These are phyloP conservation scores for Suzukiozyma palmioleophila DNA, from an alignment of 1,139 yeast species.

Conservation along the genomic window DNA sequence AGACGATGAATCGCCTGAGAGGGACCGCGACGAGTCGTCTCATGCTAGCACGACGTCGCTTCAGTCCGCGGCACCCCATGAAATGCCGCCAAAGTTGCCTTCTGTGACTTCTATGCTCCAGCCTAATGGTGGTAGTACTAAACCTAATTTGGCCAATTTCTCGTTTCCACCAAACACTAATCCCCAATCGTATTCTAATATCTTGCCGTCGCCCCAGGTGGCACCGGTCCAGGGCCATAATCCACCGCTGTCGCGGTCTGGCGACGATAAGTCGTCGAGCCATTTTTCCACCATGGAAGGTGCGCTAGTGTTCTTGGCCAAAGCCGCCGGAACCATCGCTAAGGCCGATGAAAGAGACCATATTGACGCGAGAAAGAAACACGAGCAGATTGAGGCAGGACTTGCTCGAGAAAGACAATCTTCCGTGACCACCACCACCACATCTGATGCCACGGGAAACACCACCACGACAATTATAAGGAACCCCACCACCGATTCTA, in stretches of 20 bases:
- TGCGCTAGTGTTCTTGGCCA: slow-evolving; percentile 67
- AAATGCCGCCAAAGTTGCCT: slow-evolving; percentile 3
- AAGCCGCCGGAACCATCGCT: slow-evolving; percentile 72
- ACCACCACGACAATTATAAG: neutral
- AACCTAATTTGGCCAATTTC: neutral
- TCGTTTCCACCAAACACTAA: neutral
- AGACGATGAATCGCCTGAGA: neutral
- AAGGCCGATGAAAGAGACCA: slow-evolving; percentile 63
- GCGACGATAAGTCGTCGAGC: slow-evolving; percentile 6
- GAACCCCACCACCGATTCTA: neutral
- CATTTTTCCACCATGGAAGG: slow-evolving; percentile 54
- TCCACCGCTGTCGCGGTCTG: slow-evolving; percentile 1
- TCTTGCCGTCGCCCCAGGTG: neutral
- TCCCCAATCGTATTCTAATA: neutral
- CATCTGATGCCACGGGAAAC: neutral
- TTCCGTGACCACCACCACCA: neutral
- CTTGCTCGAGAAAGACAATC: neutral
- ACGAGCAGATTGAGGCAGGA: slow-evolving; percentile 39
- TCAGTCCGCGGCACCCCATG: neutral
- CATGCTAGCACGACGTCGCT: neutral
- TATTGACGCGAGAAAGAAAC: slow-evolving; percentile 59
- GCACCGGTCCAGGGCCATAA: neutral
- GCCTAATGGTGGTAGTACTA: neutral
- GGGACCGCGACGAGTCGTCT: neutral
- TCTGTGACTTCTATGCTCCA: slow-evolving; percentile 2